Percentiles rank a stretch among this genome's conserved stretches.
These are phyloP conservation scores for Acanthamoeba triangularis DNA, from an alignment of 208 protist species.

Conservation along the genomic window DNA sequence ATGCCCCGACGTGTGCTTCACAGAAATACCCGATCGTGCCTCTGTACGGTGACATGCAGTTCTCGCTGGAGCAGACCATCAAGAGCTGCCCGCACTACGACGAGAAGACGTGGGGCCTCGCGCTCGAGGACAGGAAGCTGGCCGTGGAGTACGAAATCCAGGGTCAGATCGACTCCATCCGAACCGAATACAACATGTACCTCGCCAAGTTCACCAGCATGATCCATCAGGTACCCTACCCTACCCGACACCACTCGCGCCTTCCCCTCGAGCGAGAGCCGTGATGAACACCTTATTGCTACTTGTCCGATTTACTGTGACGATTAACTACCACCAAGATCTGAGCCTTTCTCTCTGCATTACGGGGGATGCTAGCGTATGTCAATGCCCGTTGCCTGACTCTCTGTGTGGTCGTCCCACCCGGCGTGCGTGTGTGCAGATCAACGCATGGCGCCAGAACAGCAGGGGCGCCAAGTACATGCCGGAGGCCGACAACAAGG, in stretches of 20 bases:
- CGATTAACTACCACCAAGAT: constrained; percentile 45
- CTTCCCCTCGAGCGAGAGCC: background rate
- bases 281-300: constrained; percentile 19
- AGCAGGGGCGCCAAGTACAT: constrained; percentile 9
- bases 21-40: constrained; percentile 87
- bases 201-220: constrained; percentile 82
- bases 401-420: too few species aligned
- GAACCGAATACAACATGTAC: constrained; percentile 81
- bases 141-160: constrained; percentile 83
- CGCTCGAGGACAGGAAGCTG: constrained; percentile 69
- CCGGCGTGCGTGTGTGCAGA: background rate
- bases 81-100: constrained; percentile 81
- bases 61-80: constrained; percentile 86
- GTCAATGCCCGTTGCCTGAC: background rate
- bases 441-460: constrained; percentile 39
- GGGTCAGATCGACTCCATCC: constrained; percentile 59
- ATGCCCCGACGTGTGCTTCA: background rate
- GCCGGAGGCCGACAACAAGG: background rate
- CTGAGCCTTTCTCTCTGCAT: too few species aligned
- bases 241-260: background rate
- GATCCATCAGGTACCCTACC: constrained; percentile 79
- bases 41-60: constrained; percentile 92
- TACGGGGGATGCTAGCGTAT: too few species aligned
- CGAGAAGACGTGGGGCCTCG: constrained; percentile 81
- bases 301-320: constrained; percentile 22